Evolutionary conservation across 371 early-diverging fungal species (phyloP), one percentile per base, ranked within the genome.

Genomic region (Mucor plumbeus): DNA sequence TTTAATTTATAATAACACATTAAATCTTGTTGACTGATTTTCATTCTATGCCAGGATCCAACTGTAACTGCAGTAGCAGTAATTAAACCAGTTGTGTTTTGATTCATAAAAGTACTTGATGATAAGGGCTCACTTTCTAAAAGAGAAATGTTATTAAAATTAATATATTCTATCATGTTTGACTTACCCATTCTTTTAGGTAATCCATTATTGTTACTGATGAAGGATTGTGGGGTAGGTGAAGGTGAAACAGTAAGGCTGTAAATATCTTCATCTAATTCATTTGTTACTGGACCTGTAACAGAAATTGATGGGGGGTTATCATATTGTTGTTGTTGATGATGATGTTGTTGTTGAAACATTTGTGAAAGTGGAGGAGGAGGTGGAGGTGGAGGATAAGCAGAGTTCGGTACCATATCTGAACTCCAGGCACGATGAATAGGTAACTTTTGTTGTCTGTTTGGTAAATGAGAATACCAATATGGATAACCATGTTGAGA

Each of bases 1-100:
- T 69, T 67, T 1, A 84, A 67, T 34, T 83, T 72, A 72, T 87
- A 90, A 41, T 81, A 77, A 69, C 90, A 90, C 43, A 86, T 71
- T 60, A 93, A 72, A 68, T 91, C 91, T 21, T 77, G 76, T 8
- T 62, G 67, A 21, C 81, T 80, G 68, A 86, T 85, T 40, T 82
- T 84, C 81, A 91, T 87, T 34, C 94, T 84, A 61, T 92, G 90
- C 94, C 94, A 94, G 11, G 87, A 85, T 38, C 92, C 92, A 33
- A 94, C 86, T 0, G 86, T 80, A 17, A 92, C 68, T 11, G 90
- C 83, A 50, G 87, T 86, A 17, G 79, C 87, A 66, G 78, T 82
- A 38, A 72, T 73, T 7, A 55, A 44, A 33, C 67, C 73, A 5
- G 41, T 40, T 21, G 34, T 39, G 26, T 47, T 60, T 53, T 53